A percentile compares a stretch with the other conserved stretches of the same genome.
Evolutionary conservation across 2,329 filamentous ascomycete species (phyloP).

Genomic region (Talaromyces pinophilus): DNA sequence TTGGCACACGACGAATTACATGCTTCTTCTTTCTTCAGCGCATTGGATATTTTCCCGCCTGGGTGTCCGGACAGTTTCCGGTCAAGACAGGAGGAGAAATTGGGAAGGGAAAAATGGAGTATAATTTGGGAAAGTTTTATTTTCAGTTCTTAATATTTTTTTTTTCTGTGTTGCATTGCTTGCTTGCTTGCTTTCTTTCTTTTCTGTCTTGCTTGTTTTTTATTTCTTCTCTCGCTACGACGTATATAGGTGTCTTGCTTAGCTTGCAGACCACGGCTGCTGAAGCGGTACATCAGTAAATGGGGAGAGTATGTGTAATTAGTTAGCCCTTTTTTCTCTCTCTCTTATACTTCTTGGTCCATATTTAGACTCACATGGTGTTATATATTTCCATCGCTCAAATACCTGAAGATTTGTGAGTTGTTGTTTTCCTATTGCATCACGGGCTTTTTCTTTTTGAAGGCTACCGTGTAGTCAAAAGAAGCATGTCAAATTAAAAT

Average conservation of each 20-base stretch:
- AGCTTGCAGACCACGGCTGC: background rate
- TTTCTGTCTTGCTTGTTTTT: background rate
- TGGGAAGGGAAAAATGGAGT: background rate
- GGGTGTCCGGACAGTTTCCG: background rate
- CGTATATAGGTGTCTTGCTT: background rate
- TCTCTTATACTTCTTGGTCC: background rate
- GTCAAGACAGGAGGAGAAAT: no score
- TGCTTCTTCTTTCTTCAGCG: background rate
- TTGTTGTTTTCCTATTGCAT: background rate
- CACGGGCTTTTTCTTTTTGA: background rate
- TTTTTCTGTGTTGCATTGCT: background rate
- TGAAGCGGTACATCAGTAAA: background rate
- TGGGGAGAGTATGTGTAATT: conserved; percentile 4
- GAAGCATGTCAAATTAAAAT: no score
- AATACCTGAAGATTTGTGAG: background rate
- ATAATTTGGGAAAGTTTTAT: background rate
- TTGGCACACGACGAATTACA: background rate
- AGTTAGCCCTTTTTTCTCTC: background rate
- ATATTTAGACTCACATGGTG: background rate
- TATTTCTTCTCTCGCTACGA: background rate
- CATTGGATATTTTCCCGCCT: background rate
- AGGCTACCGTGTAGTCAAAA: no score
- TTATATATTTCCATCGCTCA: background rate
- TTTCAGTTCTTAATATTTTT: background rate
- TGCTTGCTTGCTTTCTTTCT: background rate